phyloP scores from a whole-genome alignment of 2,329 filamentous ascomycete species.

The Pseudogymnoascus sp. region DNA sequence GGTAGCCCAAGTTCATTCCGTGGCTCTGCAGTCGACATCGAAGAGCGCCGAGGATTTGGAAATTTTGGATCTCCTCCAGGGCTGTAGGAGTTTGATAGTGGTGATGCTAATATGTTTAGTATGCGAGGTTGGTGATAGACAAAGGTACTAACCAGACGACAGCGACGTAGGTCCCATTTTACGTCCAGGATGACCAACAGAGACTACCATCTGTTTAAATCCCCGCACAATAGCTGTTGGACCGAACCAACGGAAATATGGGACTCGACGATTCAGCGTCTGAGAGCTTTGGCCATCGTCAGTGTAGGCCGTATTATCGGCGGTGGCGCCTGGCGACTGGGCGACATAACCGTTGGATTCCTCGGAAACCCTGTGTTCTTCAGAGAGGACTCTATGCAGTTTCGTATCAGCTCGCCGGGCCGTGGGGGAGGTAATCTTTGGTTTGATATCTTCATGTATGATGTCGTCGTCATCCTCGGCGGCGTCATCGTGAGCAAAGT shows the following conservation, averaged over 20 bases:
- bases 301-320: not conserved
- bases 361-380: not conserved
- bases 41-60: constrained; percentile 15
- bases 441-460: constrained; percentile 22
- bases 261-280: constrained; percentile 53
- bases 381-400: not conserved
- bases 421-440: not conserved
- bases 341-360: not conserved
- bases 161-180: constrained; percentile 34
- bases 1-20: constrained; percentile 41
- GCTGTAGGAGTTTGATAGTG: constrained; percentile 20
- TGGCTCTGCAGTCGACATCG: constrained; percentile 20
- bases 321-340: not conserved
- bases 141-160: not conserved
- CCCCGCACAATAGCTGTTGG: constrained; percentile 86
- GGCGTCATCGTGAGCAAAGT: constrained; percentile 26
- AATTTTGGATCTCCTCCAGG: constrained; percentile 15
- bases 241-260: constrained; percentile 86
- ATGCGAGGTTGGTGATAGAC: constrained; percentile 14
- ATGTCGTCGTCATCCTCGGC: constrained; percentile 28
- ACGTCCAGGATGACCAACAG: constrained; percentile 57
- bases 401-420: not conserved
- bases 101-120: constrained; percentile 22
- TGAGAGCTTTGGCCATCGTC: not conserved
- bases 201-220: constrained; percentile 86